Conservation (phyloP, 768 basidiomycete species). For the Suillus lakei region DNA sequence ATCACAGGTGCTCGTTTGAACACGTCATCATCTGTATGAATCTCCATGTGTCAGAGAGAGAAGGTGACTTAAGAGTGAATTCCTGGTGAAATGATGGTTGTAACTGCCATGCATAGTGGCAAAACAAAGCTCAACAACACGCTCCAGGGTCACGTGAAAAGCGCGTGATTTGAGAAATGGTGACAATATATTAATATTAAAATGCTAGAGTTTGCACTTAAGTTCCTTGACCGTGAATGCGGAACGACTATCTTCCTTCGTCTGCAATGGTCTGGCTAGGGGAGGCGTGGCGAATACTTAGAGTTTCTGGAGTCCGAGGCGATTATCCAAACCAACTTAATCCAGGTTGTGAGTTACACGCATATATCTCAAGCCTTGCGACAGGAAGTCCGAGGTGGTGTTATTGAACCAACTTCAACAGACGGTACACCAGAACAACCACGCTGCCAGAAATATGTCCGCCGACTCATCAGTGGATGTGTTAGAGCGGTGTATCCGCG, state of each 20-base stretch:
- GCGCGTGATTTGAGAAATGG: no score
- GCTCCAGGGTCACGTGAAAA: not conserved
- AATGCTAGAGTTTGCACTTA: no score
- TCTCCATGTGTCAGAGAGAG: slow-evolving; percentile 23
- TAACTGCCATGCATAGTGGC: not conserved
- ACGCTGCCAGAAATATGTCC: not conserved
- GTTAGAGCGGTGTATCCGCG: no score
- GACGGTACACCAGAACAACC: not conserved
- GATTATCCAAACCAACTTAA: not conserved
- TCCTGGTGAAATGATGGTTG: not conserved
- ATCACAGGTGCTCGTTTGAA: slow-evolving; percentile 49
- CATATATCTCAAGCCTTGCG: not conserved
- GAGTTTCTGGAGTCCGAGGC: not conserved
- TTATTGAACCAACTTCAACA: not conserved
- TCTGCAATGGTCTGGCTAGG: not conserved
- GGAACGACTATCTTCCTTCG: not conserved
- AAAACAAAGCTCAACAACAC: slow-evolving; percentile 9
- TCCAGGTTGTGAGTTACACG: not conserved
- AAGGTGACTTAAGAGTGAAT: not conserved
- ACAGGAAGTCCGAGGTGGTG: not conserved
- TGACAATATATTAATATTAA: no score
- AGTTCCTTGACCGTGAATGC: no score
- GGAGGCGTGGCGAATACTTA: not conserved
- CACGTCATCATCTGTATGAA: slow-evolving; percentile 48
- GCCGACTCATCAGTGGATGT: not conserved